Percentiles rank a stretch among this genome's conserved stretches.
These are phyloP conservation scores for Rusavskia elegans DNA, from an alignment of 495 filamentous ascomycete species.

Conservation along the genomic window DNA sequence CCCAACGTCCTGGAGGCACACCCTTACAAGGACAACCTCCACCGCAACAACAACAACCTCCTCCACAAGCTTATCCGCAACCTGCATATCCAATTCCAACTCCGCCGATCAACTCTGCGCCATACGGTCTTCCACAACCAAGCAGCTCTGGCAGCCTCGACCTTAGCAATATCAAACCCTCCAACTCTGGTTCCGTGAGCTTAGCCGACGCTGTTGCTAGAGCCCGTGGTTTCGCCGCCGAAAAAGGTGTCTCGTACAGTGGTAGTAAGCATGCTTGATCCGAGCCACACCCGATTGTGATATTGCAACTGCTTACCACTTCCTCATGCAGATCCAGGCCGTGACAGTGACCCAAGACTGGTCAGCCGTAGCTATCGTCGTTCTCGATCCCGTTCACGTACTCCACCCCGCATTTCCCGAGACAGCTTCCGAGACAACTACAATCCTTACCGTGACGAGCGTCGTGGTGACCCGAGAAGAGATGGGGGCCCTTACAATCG, in stretches of 20 bases:
- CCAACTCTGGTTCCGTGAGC: conserved; percentile 55
- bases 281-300: no score
- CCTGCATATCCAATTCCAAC: conserved; percentile 16
- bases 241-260: conserved; percentile 41
- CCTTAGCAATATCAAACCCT: conserved; percentile 56
- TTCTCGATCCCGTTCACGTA: conserved; percentile 54
- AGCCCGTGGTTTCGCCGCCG: conserved; percentile 52
- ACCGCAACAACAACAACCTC: conserved; percentile 13
- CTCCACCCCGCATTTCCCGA: conserved; percentile 34
- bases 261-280: conserved; percentile 16
- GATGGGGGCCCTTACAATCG: conserved; percentile 35
- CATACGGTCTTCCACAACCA: conserved; percentile 48
- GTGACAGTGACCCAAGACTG: conserved; percentile 24
- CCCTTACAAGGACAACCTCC: conserved; percentile 25
- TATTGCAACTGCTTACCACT: neutral
- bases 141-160: conserved; percentile 54
- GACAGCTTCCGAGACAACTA: conserved; percentile 52
- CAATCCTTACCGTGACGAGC: conserved; percentile 64
- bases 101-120: conserved; percentile 22
- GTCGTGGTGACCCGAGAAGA: conserved; percentile 42
- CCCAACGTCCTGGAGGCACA: conserved; percentile 26
- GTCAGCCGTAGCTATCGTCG: conserved; percentile 33
- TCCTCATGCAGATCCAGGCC: conserved; percentile 8
- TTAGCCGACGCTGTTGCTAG: conserved; percentile 59
- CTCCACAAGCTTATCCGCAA: conserved; percentile 19